Evolutionary conservation across 257 asterid species (phyloP), one percentile per base, ranked within the genome.

Genomic region (Anisodus tanguticus): DNA sequence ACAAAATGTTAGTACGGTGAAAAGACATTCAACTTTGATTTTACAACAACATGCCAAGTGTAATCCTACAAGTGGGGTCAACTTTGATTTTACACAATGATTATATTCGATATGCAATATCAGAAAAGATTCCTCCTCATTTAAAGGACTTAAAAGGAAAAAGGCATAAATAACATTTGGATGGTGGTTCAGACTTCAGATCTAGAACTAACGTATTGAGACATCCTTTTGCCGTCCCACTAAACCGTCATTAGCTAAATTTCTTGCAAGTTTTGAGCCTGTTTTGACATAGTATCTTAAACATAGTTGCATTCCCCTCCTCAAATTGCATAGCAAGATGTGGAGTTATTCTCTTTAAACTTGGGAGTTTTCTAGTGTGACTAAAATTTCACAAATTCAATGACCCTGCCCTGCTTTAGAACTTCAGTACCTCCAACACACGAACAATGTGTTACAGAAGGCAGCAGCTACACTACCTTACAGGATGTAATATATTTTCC

Each of bases 401-500:
- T 53, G 64, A 77, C 47, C 64, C 49, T 51, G 57, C 35, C 35
- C 31, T 53, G 26, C 64, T 77, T 51, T 2, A 53, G 63, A 15
- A 39, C 51, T 68, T 68, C 35, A 68, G 12, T 15, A 39, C 53
- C 77, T 15, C 76, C 53, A 68, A 68, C 37, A 39, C 77, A 39
- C 26, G 45, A 66, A 31, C 35, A 35, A 35, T 16, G 26, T 15
- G 77, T 37, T 68, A 68, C 77, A 39, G 53, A 77, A 77, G 79
- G 49, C 63, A 77, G 8, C 12, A 53, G 26, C 57, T 77, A 26
- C 81, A 53, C 64, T 53, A 53, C 82, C 64, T 77, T 77, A 77
- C 64, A 77, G 63, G 82, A 53, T 53, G 47, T 17, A 26, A 76
- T 51, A 58, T 76, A 45, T 76, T 71, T 76, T 53, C 81, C 81